These are phyloP conservation scores for Kluyveromyces lactis DNA, from an alignment of 805 yeast genomes.

Conservation along the genomic window DNA sequence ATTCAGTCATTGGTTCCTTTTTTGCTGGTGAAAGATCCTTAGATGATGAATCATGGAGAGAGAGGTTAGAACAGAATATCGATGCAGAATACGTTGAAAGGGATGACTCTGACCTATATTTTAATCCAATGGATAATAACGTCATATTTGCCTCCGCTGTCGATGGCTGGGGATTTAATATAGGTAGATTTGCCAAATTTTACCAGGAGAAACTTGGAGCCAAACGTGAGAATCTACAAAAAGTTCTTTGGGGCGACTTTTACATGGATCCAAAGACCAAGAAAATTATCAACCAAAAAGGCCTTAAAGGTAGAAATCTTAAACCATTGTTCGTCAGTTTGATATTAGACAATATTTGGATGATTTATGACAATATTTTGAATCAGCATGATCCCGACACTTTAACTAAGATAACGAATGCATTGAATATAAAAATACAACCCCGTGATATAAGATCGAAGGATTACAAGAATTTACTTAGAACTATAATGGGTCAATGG, in stretches of 20 bases:
- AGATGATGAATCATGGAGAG: slow-evolving; percentile 73
- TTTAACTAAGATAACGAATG: slow-evolving; percentile 63
- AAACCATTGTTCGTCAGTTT: slow-evolving; percentile 84
- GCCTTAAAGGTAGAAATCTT: slow-evolving; percentile 49
- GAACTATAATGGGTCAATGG: slow-evolving; percentile 82
- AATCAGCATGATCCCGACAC: slow-evolving; percentile 59
- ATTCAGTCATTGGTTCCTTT: slow-evolving; percentile 88
- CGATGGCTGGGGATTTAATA: slow-evolving; percentile 97
- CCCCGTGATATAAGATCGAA: slow-evolving; percentile 76
- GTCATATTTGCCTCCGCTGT: slow-evolving; percentile 86
- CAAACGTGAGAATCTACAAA: slow-evolving; percentile 65
- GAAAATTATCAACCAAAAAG: slow-evolving; percentile 62
- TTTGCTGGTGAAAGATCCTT: slow-evolving; percentile 90
- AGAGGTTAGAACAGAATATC: slow-evolving; percentile 41
- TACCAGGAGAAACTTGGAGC: slow-evolving; percentile 81
- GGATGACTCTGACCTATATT: slow-evolving; percentile 76
- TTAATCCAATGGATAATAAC: slow-evolving; percentile 79
- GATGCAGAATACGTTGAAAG: slow-evolving; percentile 56
- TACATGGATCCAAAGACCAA: slow-evolving; percentile 85
- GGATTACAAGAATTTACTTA: slow-evolving; percentile 57
- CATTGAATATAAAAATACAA: slow-evolving; percentile 57
- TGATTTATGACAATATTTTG: slow-evolving; percentile 67
- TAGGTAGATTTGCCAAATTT: slow-evolving; percentile 80
- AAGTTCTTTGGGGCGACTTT: slow-evolving; percentile 94
- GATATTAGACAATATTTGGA: slow-evolving; percentile 87